Evolutionary conservation across 345 rosid genomes (phyloP), one percentile per base, ranked within the genome.

Genomic region (Turritis glabra): DNA sequence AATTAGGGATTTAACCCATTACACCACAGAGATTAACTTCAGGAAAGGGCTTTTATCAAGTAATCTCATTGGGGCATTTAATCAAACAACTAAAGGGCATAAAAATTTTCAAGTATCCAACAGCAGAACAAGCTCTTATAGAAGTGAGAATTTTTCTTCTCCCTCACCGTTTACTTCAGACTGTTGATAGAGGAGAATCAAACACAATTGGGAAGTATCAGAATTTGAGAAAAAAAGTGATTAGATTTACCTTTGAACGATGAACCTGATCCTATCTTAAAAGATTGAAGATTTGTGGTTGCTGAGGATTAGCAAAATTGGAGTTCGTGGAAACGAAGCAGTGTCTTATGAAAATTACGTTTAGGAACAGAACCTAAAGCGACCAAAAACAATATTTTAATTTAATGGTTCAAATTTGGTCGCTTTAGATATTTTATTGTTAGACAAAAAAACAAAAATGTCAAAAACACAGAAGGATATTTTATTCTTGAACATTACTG

Each of bases 1-100:
- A 18, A 23, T 53, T n/a, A 23, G 40, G 47, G 63, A 51, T 33
- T 19, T 6, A 66, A 22, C 14, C 21, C 35, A 7, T 26, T 69
- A 25, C 37, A 38, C 38, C 53, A 68, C 10, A 14, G 9, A 52
- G 8, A 38, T 11, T 6, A 57, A 46, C 40, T 15, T 15, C 52
- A 40, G 4, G n/a, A 51, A n/a, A n/a, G n/a, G n/a, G n/a, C n/a
- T n/a, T n/a, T n/a, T n/a, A n/a, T n/a, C n/a, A n/a, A n/a, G n/a
- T 17, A 56, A n/a, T 60, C 23, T 68, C 64, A 50, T 0, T 68
- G 62, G 18, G 56, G 48, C 57, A 60, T 76, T 76, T 50, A 29
- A 68, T 61, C 79, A 40, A 76, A 76, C 70, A 76, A 25, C 51
- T 0, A 25, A 69, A 44, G 58, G 71, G 19, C 71, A 67, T 22